phyloP scores from a whole-genome alignment of 2,329 filamentous ascomycete genomes.

The Ilyonectria robusta region DNA sequence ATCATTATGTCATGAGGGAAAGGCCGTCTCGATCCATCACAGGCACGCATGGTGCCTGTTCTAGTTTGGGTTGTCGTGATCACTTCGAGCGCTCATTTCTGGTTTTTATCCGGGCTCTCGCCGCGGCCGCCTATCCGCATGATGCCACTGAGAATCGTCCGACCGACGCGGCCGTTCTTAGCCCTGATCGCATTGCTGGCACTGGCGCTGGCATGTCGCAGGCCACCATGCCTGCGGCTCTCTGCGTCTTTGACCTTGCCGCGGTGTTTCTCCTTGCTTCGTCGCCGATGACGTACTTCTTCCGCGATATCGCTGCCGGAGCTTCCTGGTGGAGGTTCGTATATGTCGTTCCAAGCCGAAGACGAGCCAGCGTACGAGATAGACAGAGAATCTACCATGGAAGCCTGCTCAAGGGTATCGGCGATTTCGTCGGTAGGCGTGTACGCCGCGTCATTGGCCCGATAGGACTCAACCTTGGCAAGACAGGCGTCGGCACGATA shows the following conservation, averaged over 20 bases:
- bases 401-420: conserved; percentile 64
- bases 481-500: conserved; percentile 66
- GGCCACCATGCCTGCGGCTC: conserved; percentile 45
- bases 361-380: conserved; percentile 49
- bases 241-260: conserved; percentile 50
- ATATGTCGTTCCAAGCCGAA: conserved; percentile 46
- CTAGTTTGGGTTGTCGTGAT: conserved; percentile 14
- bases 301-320: conserved; percentile 64
- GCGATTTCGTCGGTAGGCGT: conserved; percentile 56
- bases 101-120: conserved; percentile 57
- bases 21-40: conserved; percentile 26
- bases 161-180: conserved; percentile 58
- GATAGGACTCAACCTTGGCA: conserved; percentile 62
- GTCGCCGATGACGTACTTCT: conserved; percentile 41
- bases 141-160: conserved; percentile 60
- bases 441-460: conserved; percentile 54
- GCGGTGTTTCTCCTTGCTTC: conserved; percentile 52
- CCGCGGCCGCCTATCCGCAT: conserved; percentile 60
- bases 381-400: conserved; percentile 53
- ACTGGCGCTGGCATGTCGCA: conserved; percentile 50
- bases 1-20: conserved; percentile 31
- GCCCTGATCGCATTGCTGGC: conserved; percentile 51
- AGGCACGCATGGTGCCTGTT: conserved; percentile 7
- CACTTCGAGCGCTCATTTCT: conserved; percentile 21
- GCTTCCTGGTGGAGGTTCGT: conserved; percentile 61